Percentiles rank a stretch among this genome's conserved stretches.
Evolutionary conservation across 225 moss, liverwort and hornwort species (phyloP).

Genomic region (Neckera pumila): DNA sequence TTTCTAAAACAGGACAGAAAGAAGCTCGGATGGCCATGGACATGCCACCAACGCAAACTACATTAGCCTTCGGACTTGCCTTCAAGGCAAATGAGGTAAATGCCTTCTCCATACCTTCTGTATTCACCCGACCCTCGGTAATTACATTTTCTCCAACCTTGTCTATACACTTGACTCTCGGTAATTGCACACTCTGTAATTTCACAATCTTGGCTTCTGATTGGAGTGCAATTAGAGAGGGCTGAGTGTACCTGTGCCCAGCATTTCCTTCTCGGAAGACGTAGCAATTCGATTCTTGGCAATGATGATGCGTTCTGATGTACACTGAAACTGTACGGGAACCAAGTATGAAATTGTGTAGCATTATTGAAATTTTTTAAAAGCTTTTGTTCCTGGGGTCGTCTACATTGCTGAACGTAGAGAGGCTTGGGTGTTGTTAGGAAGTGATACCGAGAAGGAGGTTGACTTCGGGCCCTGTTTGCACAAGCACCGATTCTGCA

Average conservation of each 20-base stretch:
- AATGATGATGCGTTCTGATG: not conserved
- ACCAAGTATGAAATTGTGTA: not conserved
- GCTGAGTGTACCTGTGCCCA: not conserved
- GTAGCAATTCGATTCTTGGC: not conserved
- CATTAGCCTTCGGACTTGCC: not conserved
- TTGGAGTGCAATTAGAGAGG: not conserved
- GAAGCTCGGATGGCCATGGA: not conserved
- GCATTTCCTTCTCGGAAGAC: not conserved
- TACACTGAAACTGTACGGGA: not conserved
- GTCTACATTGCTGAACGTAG: not conserved
- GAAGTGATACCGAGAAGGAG: conserved; percentile 5
- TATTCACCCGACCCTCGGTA: not conserved
- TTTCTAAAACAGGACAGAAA: not conserved
- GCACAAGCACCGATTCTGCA: conserved; percentile 14
- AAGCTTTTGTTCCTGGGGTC: not conserved
- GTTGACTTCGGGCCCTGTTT: conserved; percentile 12
- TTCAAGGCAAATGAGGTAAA: not conserved
- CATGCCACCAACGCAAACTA: not conserved
- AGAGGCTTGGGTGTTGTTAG: not conserved
- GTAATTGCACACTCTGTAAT: not conserved
- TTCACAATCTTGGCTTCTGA: not conserved
- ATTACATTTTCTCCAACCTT: not conserved
- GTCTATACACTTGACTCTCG: not conserved
- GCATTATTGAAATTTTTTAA: not conserved
- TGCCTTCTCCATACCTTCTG: not conserved